phyloP scores from a whole-genome alignment of 257 asterid species.

The Vinca minor region DNA sequence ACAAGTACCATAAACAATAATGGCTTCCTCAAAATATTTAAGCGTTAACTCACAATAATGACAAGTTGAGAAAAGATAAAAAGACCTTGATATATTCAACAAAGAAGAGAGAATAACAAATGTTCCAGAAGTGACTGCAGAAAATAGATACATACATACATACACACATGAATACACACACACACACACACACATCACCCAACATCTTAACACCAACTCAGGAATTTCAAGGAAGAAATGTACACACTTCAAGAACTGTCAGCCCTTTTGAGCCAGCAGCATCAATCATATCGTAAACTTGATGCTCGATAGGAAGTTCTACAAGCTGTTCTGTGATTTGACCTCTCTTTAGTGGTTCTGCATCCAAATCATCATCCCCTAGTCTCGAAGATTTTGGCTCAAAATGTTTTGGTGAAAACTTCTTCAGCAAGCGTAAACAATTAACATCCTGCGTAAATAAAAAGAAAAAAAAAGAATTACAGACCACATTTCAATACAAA shows the following conservation, averaged over 20 bases:
- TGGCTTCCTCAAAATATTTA: too few relatives aligned
- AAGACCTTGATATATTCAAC: background rate
- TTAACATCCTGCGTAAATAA: slow-evolving; percentile 43
- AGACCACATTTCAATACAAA: too few relatives aligned
- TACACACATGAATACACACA: too few relatives aligned
- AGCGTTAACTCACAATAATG: too few relatives aligned
- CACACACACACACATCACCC: background rate
- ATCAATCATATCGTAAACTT: slow-evolving; percentile 74
- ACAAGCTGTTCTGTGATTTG: slow-evolving; percentile 61
- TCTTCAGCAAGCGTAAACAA: slow-evolving; percentile 65
- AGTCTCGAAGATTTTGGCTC: slow-evolving; percentile 42
- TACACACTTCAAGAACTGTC: slow-evolving; percentile 55
- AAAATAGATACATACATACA: background rate
- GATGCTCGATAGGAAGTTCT: slow-evolving; percentile 79
- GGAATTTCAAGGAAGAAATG: background rate
- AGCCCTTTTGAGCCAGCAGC: slow-evolving; percentile 69
- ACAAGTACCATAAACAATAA: too few relatives aligned
- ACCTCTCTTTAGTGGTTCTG: slow-evolving; percentile 55
- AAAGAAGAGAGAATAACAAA: background rate
- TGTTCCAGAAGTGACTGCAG: background rate
- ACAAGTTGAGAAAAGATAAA: background rate
- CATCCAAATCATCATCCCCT: slow-evolving; percentile 29
- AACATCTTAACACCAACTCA: background rate
- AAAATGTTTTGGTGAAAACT: slow-evolving; percentile 63
- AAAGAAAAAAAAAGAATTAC: background rate